Conservation (phyloP, 441 rosid genomes). For the Aquilaria agallochum region DNA sequence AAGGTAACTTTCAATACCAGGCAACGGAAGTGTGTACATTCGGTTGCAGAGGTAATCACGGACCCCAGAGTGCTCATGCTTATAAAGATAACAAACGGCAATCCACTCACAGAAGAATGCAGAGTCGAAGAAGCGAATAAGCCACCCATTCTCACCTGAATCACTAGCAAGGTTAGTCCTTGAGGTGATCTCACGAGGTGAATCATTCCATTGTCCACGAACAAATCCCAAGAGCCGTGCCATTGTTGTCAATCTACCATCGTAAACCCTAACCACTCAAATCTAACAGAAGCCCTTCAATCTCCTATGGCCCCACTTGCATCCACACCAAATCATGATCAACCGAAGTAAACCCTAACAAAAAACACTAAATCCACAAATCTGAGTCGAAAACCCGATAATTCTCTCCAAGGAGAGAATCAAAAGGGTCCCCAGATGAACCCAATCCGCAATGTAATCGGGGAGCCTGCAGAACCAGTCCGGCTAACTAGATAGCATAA, state of each 20-base stretch:
- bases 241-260: constrained; percentile 56
- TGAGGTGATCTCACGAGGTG: constrained; percentile 88
- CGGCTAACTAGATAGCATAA: no score
- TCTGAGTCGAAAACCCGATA: constrained; percentile 32
- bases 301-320: constrained; percentile 3
- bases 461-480: no score
- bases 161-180: constrained; percentile 56
- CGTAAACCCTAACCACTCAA: constrained; percentile 29
- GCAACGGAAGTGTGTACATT: constrained; percentile 91
- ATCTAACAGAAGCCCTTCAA: constrained; percentile 28
- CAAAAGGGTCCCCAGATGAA: no score
- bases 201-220: constrained; percentile 65
- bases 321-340: constrained; percentile 14
- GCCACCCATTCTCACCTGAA: constrained; percentile 94
- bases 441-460: no score
- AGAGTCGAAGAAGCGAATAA: constrained; percentile 94
- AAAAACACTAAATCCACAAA: constrained; percentile 41
- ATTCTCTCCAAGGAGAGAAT: not conserved
- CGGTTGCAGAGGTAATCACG: constrained; percentile 97
- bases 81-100: constrained; percentile 96
- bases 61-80: constrained; percentile 91
- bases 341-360: constrained; percentile 18
- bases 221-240: constrained; percentile 88
- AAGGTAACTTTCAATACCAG: constrained; percentile 89
- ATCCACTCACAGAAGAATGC: constrained; percentile 99